Percentiles rank a stretch among this genome's conserved stretches.
Evolutionary conservation across 768 basidiomycete species (phyloP).

Genomic region (Xerocomus brunneocitrinus): DNA sequence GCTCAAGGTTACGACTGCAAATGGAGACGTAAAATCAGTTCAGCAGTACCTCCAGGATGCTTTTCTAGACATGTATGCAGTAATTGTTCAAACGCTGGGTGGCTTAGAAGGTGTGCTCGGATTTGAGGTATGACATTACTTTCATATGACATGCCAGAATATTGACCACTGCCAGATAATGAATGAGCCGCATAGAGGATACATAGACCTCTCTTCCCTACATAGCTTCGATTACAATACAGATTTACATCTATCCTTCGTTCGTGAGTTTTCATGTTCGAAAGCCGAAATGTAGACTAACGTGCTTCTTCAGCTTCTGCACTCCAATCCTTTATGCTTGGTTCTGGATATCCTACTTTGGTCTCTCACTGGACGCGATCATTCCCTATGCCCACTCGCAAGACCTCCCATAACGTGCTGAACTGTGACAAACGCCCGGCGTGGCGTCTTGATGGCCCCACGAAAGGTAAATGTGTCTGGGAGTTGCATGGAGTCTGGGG

Average conservation of each 20-base stretch:
- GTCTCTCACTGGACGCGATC: slow-evolving; percentile 81
- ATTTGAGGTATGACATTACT: slow-evolving; percentile 61
- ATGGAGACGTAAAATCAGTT: slow-evolving; percentile 53
- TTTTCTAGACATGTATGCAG: slow-evolving; percentile 74
- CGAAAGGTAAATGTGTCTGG: slow-evolving; percentile 73
- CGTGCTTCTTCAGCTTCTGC: slow-evolving; percentile 55
- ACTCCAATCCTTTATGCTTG: slow-evolving; percentile 88
- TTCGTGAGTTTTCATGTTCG: slow-evolving; percentile 49
- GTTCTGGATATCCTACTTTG: slow-evolving; percentile 75
- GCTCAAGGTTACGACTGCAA: slow-evolving; percentile 46
- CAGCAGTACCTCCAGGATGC: slow-evolving; percentile 81
- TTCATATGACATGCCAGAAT: neutral
- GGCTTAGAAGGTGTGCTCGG: slow-evolving; percentile 79
- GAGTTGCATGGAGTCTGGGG: slow-evolving; percentile 93
- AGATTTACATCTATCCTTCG: slow-evolving; percentile 78
- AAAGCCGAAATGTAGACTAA: neutral
- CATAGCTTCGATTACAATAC: slow-evolving; percentile 92
- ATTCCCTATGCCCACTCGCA: slow-evolving; percentile 82
- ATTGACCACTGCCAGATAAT: slow-evolving; percentile 54
- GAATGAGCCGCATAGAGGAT: slow-evolving; percentile 95
- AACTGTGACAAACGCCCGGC: slow-evolving; percentile 57
- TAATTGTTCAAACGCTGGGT: slow-evolving; percentile 62
- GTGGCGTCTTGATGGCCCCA: slow-evolving; percentile 76
- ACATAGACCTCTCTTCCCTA: slow-evolving; percentile 76
- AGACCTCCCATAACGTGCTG: slow-evolving; percentile 52